Evolutionary conservation across 2,329 filamentous ascomycete species (phyloP).

Genomic region (Talaromyces islandicus): DNA sequence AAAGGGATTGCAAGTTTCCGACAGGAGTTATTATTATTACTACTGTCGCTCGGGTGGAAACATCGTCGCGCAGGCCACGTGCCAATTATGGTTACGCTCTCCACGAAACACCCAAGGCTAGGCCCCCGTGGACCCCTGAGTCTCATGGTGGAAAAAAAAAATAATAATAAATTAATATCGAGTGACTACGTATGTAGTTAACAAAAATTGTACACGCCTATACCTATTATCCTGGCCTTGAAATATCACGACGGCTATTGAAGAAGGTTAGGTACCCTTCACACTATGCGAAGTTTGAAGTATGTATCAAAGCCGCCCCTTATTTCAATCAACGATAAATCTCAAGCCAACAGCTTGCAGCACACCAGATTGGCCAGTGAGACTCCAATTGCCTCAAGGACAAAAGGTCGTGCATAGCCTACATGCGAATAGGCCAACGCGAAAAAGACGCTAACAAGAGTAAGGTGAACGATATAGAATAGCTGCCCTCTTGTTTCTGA

Average conservation of each 20-base stretch:
- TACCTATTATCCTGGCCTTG: not conserved
- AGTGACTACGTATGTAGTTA: not conserved
- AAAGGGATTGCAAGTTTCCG: not conserved
- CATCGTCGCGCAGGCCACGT: not conserved
- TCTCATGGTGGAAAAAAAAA: not conserved
- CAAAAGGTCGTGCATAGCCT: slow-evolving; percentile 47
- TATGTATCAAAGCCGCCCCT: not conserved
- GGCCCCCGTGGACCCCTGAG: not conserved
- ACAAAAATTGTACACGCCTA: not conserved
- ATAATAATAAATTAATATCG: not conserved
- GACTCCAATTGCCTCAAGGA: slow-evolving; percentile 45
- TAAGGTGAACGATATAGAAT: slow-evolving; percentile 54
- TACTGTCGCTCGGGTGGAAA: not conserved
- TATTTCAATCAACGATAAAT: not conserved
- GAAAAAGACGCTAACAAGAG: slow-evolving; percentile 45
- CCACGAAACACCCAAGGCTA: not conserved
- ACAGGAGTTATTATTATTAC: not conserved
- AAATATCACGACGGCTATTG: not conserved
- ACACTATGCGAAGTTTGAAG: not conserved
- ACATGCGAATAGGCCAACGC: slow-evolving; percentile 51
- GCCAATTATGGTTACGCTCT: not conserved
- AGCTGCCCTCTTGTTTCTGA: slow-evolving; percentile 31
- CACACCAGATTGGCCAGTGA: slow-evolving; percentile 39
- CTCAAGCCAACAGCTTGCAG: slow-evolving; percentile 15
- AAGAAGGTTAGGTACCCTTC: not conserved